Evolutionary conservation across 345 rosid genomes (phyloP).

Genomic region (Adansonia digitata): DNA sequence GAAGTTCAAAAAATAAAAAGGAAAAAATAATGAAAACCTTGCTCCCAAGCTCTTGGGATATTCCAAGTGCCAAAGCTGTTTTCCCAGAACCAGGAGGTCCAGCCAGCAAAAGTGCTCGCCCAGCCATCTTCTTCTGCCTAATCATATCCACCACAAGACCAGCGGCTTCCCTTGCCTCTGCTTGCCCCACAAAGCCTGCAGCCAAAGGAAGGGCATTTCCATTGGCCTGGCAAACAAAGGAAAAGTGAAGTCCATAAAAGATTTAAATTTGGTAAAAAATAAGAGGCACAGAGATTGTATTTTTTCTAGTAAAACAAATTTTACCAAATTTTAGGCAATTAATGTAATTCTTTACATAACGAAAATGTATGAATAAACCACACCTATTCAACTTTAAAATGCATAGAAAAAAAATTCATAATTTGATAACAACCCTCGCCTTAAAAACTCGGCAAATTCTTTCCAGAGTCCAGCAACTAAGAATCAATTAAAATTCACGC

Average conservation of each 20-base stretch:
- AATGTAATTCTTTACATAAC: neutral
- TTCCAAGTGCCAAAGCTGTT: constrained; percentile 92
- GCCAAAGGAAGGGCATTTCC: constrained; percentile 72
- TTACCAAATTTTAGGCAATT: neutral
- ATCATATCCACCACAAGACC: constrained; percentile 99
- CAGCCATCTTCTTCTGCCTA: constrained; percentile 97
- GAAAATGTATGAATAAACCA: neutral
- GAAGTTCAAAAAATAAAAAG: neutral
- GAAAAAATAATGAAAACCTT: constrained; percentile 43
- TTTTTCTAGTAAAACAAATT: neutral
- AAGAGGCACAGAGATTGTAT: neutral
- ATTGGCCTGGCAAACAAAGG: constrained; percentile 36
- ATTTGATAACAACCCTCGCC: neutral
- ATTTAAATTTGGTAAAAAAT: neutral
- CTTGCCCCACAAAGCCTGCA: constrained; percentile 96
- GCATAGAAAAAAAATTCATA: neutral
- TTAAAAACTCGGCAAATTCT: neutral
- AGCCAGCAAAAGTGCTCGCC: constrained; percentile 84
- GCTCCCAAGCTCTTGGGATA: constrained; percentile 94
- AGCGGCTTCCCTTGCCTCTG: constrained; percentile 89
- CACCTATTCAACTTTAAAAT: neutral
- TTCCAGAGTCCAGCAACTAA: neutral
- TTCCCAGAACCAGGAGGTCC: constrained; percentile 99
- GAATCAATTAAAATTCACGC: neutral
- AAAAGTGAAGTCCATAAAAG: neutral